Percentiles rank a stretch among this genome's conserved stretches.
Conservation (phyloP, 495 filamentous ascomycete species). For the Neurospora discreta region DNA sequence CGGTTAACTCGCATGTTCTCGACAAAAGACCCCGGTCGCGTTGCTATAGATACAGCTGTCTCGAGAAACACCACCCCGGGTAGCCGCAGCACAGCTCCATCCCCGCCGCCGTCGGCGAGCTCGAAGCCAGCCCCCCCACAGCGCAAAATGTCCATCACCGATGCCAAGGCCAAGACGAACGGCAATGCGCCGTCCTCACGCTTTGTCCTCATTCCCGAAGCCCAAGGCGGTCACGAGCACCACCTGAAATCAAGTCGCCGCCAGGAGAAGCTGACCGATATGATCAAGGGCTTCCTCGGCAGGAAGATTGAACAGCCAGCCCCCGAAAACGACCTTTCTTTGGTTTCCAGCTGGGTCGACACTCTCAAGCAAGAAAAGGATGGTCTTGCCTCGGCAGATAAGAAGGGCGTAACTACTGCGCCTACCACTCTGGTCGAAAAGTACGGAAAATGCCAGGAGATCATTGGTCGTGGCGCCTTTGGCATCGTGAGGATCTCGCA, state of each 20-base stretch:
- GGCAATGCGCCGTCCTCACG: conserved; percentile 25
- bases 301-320: conserved; percentile 58
- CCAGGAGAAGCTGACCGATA: conserved; percentile 90
- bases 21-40: conserved; percentile 26
- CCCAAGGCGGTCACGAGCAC: conserved; percentile 65
- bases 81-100: conserved; percentile 1
- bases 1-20: conserved; percentile 41
- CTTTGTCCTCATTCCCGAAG: conserved; percentile 29
- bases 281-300: conserved; percentile 75
- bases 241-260: conserved; percentile 75
- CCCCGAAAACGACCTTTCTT: conserved; percentile 71
- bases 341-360: conserved; percentile 94
- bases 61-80: conserved; percentile 5
- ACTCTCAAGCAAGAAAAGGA: conserved; percentile 84
- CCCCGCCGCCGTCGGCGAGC: conserved; percentile 7
- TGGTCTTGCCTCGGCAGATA: conserved; percentile 46
- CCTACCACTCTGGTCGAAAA: conserved; percentile 85
- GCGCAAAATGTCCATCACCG: conserved; percentile 22
- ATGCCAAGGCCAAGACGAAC: conserved; percentile 16
- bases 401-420: conserved; percentile 64
- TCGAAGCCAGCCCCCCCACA: conserved; percentile 13
- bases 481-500: conserved; percentile 98
- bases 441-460: conserved; percentile 97
- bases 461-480: conserved; percentile 95
- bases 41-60: conserved; percentile 11